Percentiles rank a stretch among this genome's conserved stretches.
Evolutionary conservation across 176 grass and related monocot genomes (phyloP).

Genomic region (Leersia perrieri): DNA sequence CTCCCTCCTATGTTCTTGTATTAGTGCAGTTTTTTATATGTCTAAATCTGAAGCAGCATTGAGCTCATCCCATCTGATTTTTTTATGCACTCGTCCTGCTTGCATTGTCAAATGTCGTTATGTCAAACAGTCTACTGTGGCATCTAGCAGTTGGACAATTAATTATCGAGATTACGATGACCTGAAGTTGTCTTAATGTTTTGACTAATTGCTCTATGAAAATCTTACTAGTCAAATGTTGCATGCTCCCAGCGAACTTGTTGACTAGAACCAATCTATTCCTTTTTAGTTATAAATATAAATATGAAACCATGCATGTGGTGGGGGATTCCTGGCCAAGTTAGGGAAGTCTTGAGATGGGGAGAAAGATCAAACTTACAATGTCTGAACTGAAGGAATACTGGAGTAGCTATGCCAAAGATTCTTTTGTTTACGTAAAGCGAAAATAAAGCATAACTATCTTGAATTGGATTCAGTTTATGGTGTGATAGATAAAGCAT

Average conservation of each 20-base stretch:
- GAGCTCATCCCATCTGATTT: not conserved
- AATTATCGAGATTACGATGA: not conserved
- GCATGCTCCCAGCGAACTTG: not conserved
- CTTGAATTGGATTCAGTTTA: not conserved
- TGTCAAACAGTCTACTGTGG: not conserved
- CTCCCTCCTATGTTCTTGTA: not conserved
- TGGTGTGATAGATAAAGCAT: not conserved
- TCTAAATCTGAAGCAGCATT: not conserved
- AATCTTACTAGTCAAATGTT: conserved; percentile 23
- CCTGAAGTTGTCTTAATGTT: conserved; percentile 1
- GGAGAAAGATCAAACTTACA: not conserved
- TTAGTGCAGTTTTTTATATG: not conserved
- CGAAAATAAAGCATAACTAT: not conserved
- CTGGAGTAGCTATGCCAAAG: not conserved
- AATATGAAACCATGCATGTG: not conserved
- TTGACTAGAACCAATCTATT: conserved; percentile 25
- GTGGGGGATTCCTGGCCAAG: not conserved
- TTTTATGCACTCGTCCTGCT: not conserved
- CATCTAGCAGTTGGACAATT: not conserved
- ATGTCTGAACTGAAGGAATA: not conserved
- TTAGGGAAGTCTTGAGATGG: not conserved
- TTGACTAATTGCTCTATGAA: conserved; percentile 13
- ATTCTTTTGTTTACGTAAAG: not conserved
- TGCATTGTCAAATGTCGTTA: not conserved
- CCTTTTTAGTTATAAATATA: not conserved